phyloP scores from a whole-genome alignment of 768 basidiomycete genomes.

The Bullera alba region DNA sequence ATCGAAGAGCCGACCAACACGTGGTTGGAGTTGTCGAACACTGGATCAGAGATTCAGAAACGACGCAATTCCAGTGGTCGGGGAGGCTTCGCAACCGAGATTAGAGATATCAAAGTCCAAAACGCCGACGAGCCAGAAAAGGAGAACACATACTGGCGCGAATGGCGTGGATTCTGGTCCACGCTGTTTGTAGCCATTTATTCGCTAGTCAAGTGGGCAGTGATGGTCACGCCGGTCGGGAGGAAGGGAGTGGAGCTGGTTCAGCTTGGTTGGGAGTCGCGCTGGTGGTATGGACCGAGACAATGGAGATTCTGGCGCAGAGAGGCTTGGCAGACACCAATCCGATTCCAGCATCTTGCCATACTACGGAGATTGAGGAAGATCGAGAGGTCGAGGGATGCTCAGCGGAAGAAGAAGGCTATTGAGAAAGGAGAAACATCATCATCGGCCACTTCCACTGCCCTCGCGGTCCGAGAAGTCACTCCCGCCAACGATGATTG shows the following conservation, averaged over 20 bases:
- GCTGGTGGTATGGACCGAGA: conserved; percentile 41
- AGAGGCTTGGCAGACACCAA: conserved; percentile 25
- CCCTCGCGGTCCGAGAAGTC: neutral
- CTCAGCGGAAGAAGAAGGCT: neutral
- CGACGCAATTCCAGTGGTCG: neutral
- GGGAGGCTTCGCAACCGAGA: conserved; percentile 32
- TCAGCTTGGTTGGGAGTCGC: conserved; percentile 2
- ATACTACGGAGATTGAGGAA: neutral
- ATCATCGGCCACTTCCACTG: neutral
- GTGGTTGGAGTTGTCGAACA: conserved; percentile 24
- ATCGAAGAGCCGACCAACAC: conserved; percentile 22
- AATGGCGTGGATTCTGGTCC: conserved; percentile 22
- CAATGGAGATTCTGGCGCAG: conserved; percentile 32
- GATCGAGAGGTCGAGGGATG: neutral
- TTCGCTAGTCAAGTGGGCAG: conserved; percentile 6
- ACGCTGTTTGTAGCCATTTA: conserved; percentile 3
- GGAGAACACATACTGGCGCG: conserved; percentile 21
- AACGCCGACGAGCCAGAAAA: conserved; percentile 14
- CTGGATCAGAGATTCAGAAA: conserved; percentile 13
- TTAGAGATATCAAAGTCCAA: conserved; percentile 30
- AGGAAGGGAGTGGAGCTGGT: conserved; percentile 4
- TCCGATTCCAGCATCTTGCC: neutral
- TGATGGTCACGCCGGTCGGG: conserved; percentile 22
- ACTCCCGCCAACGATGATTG: neutral
- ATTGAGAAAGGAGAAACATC: neutral